A percentile compares a stretch with the other conserved stretches of the same genome.
Evolutionary conservation across 805 yeast genomes (phyloP).

Genomic region (Saccharomycopsis amapae): DNA sequence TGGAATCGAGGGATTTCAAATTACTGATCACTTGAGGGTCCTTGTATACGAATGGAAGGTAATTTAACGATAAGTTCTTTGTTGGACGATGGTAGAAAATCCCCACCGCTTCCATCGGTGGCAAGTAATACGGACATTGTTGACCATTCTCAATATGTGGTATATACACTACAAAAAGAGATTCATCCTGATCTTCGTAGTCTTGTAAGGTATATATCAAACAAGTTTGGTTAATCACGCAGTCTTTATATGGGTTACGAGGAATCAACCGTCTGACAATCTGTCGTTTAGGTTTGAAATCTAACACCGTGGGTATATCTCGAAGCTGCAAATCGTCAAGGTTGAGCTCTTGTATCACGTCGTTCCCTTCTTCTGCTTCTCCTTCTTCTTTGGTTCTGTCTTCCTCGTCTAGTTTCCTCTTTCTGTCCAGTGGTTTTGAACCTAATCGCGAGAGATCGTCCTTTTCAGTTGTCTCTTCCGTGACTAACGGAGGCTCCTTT

Average conservation of each 20-base stretch:
- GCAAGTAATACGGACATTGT: slow-evolving; percentile 83
- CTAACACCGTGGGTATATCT: slow-evolving; percentile 7
- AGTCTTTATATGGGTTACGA: slow-evolving; percentile 81
- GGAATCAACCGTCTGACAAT: slow-evolving; percentile 86
- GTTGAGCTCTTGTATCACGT: not conserved
- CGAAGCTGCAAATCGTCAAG: not conserved
- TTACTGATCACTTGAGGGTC: slow-evolving; percentile 26
- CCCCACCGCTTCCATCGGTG: slow-evolving; percentile 75
- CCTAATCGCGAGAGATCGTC: too few relatives aligned
- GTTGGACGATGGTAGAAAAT: slow-evolving; percentile 41
- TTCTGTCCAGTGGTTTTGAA: too few relatives aligned
- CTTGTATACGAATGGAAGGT: slow-evolving; percentile 48
- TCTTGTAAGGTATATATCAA: slow-evolving; percentile 34
- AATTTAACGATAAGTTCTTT: slow-evolving; percentile 57
- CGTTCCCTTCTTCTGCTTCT: not conserved
- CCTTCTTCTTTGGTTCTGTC: not conserved
- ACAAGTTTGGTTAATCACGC: slow-evolving; percentile 81
- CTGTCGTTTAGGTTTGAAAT: slow-evolving; percentile 36
- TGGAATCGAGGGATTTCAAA: slow-evolving; percentile 32
- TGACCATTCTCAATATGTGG: slow-evolving; percentile 61
- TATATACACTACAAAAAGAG: slow-evolving; percentile 59
- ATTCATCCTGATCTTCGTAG: slow-evolving; percentile 24
- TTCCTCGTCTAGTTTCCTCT: not conserved
- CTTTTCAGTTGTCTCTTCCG: too few relatives aligned
- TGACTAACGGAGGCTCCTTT: too few relatives aligned